A percentile compares a stretch with the other conserved stretches of the same genome.
phyloP scores from a whole-genome alignment of 208 protist species.

The Crithidia bombi region DNA sequence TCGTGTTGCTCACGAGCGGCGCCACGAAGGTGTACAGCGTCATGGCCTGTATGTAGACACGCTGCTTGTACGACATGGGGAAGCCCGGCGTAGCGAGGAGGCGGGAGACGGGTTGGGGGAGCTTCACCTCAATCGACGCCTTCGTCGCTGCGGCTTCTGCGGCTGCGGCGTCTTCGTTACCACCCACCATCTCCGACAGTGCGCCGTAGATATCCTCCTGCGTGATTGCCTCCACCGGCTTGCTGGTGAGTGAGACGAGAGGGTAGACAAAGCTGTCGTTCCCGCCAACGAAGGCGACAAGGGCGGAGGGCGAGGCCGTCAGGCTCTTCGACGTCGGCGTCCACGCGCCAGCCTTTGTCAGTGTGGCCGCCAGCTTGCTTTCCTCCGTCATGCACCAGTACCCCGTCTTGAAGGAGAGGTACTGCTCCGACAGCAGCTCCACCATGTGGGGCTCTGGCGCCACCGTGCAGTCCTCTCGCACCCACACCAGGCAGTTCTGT shows the following conservation, averaged over 20 bases:
- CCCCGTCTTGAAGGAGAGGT: constrained; percentile 64
- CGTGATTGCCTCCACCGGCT: constrained; percentile 36
- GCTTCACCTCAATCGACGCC: constrained; percentile 9
- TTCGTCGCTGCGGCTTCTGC: not conserved
- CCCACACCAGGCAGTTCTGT: constrained; percentile 76
- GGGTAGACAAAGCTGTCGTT: constrained; percentile 59
- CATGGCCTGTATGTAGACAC: constrained; percentile 51
- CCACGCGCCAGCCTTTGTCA: constrained; percentile 32
- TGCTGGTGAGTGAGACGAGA: constrained; percentile 33
- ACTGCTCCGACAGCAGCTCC: constrained; percentile 44
- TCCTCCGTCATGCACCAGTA: constrained; percentile 77
- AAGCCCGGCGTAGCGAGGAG: constrained; percentile 54
- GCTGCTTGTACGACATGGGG: constrained; percentile 53
- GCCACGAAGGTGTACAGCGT: constrained; percentile 44
- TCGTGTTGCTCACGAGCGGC: constrained; percentile 47
- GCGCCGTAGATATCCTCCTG: constrained; percentile 37
- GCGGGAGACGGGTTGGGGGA: constrained; percentile 36
- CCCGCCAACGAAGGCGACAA: constrained; percentile 64
- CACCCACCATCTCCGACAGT: constrained; percentile 36
- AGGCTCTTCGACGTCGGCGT: constrained; percentile 25
- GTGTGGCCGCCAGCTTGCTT: constrained; percentile 20
- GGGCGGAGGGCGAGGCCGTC: constrained; percentile 18
- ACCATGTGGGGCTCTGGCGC: constrained; percentile 27
- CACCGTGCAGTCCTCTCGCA: constrained; percentile 55
- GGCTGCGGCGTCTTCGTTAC: constrained; percentile 3